Evolutionary conservation across 306 rosid species (phyloP).

Genomic region (Cyamopsis tetragonoloba): DNA sequence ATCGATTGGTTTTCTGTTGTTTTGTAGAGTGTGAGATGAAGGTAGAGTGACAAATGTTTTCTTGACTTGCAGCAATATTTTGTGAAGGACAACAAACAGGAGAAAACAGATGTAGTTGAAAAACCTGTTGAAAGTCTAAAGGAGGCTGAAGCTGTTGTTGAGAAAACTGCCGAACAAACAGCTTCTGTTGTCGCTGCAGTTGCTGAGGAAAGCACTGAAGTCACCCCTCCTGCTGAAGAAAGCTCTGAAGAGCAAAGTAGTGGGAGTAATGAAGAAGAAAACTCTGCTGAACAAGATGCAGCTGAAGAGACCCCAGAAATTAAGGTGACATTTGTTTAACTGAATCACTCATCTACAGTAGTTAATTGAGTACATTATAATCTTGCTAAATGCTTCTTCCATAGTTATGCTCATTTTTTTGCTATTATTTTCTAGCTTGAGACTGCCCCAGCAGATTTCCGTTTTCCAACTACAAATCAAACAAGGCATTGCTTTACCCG

Average conservation of each 20-base stretch:
- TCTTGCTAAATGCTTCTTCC: neutral
- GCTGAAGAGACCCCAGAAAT: constrained; percentile 70
- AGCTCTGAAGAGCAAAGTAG: constrained; percentile 46
- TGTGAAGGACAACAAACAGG: constrained; percentile 57
- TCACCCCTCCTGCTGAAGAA: constrained; percentile 37
- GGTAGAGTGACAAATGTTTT: neutral
- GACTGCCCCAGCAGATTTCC: constrained; percentile 94
- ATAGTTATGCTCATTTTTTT: constrained; percentile 7
- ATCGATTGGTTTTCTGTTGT: neutral
- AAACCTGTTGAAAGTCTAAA: constrained; percentile 47
- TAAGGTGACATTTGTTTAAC: constrained; percentile 47
- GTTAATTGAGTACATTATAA: neutral
- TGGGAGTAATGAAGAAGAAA: constrained; percentile 39
- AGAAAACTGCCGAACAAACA: constrained; percentile 43
- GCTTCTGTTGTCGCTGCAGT: constrained; percentile 31
- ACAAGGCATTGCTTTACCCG: constrained; percentile 98
- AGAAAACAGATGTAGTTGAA: constrained; percentile 34
- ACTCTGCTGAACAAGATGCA: constrained; percentile 54
- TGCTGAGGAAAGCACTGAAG: constrained; percentile 49
- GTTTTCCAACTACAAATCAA: constrained; percentile 96
- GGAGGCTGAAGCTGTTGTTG: constrained; percentile 34
- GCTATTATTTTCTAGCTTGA: constrained; percentile 65
- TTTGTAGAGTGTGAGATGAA: neutral
- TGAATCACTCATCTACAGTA: neutral
- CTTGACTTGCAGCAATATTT: constrained; percentile 56